A percentile compares a stretch with the other conserved stretches of the same genome.
Conservation (phyloP, 192 early-diverging fungal species). For the Entomortierella parvispora region DNA sequence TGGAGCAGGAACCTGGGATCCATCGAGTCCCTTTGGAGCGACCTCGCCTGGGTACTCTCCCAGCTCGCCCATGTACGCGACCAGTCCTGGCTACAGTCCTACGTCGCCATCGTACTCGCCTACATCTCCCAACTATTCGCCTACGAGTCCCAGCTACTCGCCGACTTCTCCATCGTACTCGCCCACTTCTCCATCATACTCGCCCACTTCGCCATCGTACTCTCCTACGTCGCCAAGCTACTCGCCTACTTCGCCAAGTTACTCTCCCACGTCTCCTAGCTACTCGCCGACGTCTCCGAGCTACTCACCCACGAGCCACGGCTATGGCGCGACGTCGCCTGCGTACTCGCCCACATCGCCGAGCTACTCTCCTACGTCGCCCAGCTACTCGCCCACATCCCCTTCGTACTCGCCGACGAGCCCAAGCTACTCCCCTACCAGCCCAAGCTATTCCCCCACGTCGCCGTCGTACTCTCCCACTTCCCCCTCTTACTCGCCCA, state of each 20-base stretch:
- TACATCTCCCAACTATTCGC: constrained; percentile 70
- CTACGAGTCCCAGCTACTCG: constrained; percentile 70
- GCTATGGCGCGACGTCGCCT: constrained; percentile 78
- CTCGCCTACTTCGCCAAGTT: constrained; percentile 52
- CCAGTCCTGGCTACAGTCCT: constrained; percentile 53
- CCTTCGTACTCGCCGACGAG: constrained; percentile 63
- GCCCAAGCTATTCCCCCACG: constrained; percentile 69
- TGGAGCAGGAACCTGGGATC: constrained; percentile 47
- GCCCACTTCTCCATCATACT: constrained; percentile 78
- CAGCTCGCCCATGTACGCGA: constrained; percentile 51
- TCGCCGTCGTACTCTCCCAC: constrained; percentile 70
- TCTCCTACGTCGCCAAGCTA: constrained; percentile 63
- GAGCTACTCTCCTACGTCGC: constrained; percentile 78
- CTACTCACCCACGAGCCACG: constrained; percentile 80
- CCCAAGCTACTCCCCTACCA: constrained; percentile 74
- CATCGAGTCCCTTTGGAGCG: constrained; percentile 47
- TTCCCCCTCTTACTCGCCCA: constrained; percentile 80
- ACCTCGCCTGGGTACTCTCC: constrained; percentile 65
- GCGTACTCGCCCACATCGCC: constrained; percentile 78
- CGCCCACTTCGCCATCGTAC: constrained; percentile 83
- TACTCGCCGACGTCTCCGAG: constrained; percentile 62
- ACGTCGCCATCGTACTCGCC: constrained; percentile 70
- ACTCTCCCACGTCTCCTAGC: constrained; percentile 49
- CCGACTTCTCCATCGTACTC: constrained; percentile 84
- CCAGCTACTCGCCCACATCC: constrained; percentile 72